Base-by-base conservation (phyloP, 306 rosid genomes). In the Aeschynomene evenia region DNA sequence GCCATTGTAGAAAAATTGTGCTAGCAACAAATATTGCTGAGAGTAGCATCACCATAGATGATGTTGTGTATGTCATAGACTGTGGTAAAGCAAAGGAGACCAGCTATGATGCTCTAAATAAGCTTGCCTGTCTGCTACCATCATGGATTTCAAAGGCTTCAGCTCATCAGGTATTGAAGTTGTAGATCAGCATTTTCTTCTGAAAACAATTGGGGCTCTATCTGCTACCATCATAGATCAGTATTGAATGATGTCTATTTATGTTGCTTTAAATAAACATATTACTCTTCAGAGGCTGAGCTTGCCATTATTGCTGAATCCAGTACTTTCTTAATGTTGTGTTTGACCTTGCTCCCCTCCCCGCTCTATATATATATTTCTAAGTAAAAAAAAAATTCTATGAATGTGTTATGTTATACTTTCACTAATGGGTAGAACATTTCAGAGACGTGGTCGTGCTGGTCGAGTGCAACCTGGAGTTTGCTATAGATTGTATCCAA, bases 1-100 rank as follows among this genome's bases (percentile, higher is more conserved):
- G 2, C 77, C 48, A 15, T 59, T 85, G 88, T 71, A 94, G 98
- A 71, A 94, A 94, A 87, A 87, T 94, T 85, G 98, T 90, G 71
- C 84, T 94, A 24, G 97, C 98, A 36, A 94, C 98, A 49, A 94
- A 94, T 79, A 94, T 94, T 82, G 98, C 98, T 10, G 98, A 94
- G 88, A 94, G 97, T 73, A 94, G 98, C 81, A 94, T 94, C 80
- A 94, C 98, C 66, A 86, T 94, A 79, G 98, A 94, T 80, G 98
- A 94, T 40, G 90, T 94, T 77, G 96, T 94, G 54, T 85, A 82
- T 78, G 98, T 94, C 81, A 71, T 94, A 75, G 98, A 94, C 81
- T 88, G 97, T 78, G 98, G 98, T 77, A 94, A 93, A 81, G 98
- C 98, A 71, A 93, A 93, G 81, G 98, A 93, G 81, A 93, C 98